Conservation (phyloP, 2,329 filamentous ascomycete genomes). For the Aquanectria penicillioides region DNA sequence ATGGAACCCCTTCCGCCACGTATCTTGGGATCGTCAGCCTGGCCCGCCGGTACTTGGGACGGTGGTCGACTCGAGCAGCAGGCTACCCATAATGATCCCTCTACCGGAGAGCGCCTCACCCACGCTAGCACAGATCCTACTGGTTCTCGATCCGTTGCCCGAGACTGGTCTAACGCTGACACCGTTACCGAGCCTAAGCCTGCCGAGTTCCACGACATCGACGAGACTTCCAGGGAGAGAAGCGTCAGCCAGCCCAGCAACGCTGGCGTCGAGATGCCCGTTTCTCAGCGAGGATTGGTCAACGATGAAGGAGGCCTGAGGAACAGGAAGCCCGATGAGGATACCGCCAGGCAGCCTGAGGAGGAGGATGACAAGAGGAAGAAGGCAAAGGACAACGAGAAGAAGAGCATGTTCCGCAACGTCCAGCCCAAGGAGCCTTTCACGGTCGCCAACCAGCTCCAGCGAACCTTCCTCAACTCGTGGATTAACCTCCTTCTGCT, state of each 20-base stretch:
- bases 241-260: slow-evolving; percentile 31
- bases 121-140: slow-evolving; percentile 49
- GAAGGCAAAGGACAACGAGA: slow-evolving; percentile 53
- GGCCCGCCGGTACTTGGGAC: slow-evolving; percentile 50
- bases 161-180: slow-evolving; percentile 39
- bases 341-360: slow-evolving; percentile 17
- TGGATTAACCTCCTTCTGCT: slow-evolving; percentile 88
- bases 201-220: slow-evolving; percentile 16
- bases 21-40: slow-evolving; percentile 46
- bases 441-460: slow-evolving; percentile 72
- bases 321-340: slow-evolving; percentile 45
- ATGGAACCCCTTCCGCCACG: slow-evolving; percentile 58
- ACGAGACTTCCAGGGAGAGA: slow-evolving; percentile 35
- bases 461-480: slow-evolving; percentile 80
- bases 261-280: slow-evolving; percentile 29
- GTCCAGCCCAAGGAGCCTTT: slow-evolving; percentile 64
- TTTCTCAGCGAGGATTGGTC: slow-evolving; percentile 31
- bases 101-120: slow-evolving; percentile 44
- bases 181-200: slow-evolving; percentile 34
- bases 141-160: slow-evolving; percentile 28
- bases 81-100: slow-evolving; percentile 30
- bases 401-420: slow-evolving; percentile 55
- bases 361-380: slow-evolving; percentile 39
- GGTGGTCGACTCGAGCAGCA: slow-evolving; percentile 46
- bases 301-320: slow-evolving; percentile 39